Conservation (phyloP, 768 basidiomycete species). For the Naganishia kalamii region DNA sequence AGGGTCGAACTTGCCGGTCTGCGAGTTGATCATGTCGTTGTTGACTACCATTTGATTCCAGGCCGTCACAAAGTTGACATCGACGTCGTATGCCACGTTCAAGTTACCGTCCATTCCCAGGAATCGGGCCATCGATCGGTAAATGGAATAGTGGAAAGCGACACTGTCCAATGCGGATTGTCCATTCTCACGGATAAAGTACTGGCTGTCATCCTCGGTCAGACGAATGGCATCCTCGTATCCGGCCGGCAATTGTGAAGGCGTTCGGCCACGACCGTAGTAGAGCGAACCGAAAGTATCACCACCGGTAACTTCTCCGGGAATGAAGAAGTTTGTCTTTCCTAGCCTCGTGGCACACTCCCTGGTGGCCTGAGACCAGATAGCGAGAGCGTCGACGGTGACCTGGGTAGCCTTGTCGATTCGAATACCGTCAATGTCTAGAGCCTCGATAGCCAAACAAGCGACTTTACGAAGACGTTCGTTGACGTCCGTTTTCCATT, state of each 20-base stretch:
- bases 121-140: slow-evolving; percentile 77
- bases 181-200: slow-evolving; percentile 66
- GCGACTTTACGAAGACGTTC: slow-evolving; percentile 69
- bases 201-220: slow-evolving; percentile 59
- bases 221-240: slow-evolving; percentile 66
- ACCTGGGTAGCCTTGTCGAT: slow-evolving; percentile 92
- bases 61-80: slow-evolving; percentile 73
- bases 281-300: slow-evolving; percentile 83
- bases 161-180: slow-evolving; percentile 65
- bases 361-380: slow-evolving; percentile 69
- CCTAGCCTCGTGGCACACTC: slow-evolving; percentile 64
- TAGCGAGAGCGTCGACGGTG: slow-evolving; percentile 69
- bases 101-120: slow-evolving; percentile 95
- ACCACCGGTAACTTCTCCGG: slow-evolving; percentile 91
- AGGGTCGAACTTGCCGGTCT: slow-evolving; percentile 64
- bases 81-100: slow-evolving; percentile 77
- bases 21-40: slow-evolving; percentile 76
- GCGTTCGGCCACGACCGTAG: slow-evolving; percentile 81
- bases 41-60: slow-evolving; percentile 80
- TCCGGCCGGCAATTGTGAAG: slow-evolving; percentile 60
- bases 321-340: slow-evolving; percentile 82
- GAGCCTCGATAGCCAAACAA: slow-evolving; percentile 77
- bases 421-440: slow-evolving; percentile 89
- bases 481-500: slow-evolving; percentile 79
- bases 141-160: slow-evolving; percentile 92